Base-by-base conservation (phyloP, 2,329 filamentous ascomycete species). In the Neonectria ditissima region DNA sequence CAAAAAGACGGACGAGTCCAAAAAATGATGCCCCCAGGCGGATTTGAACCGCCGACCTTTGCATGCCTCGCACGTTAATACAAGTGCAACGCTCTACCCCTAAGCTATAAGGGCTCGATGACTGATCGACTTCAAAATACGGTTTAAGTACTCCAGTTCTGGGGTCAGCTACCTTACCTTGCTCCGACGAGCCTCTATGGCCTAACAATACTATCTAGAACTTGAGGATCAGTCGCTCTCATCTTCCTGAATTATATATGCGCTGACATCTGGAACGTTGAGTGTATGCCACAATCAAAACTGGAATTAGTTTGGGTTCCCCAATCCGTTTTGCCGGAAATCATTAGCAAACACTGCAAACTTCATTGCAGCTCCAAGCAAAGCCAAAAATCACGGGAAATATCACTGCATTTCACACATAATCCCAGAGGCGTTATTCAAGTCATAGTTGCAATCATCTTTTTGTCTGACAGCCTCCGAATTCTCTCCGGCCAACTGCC, bases 81-180 rank as follows among this genome's bases (percentile, higher is more conserved):
- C 56, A 53, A 59, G 56, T 59, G 56, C 47, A 53, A 53, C 56
- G 56, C 56, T 59, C 56, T 59, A 59, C 56, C 56, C 20, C 47
- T 59, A 45, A 59, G 56, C 56, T 59, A 59, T 41, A 53, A 52
- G 56, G 56, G 56, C 56, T 59, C 9, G 30, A 14, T 51, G 44
- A 24, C 28, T 18, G 32, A 26, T 18, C 20, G n/a, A 4, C 13
- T 16, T 47, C 28, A 37, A 28, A 22, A 18, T 20, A 39, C 4
- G 22, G 3, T 1, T 26, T 39, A 48, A 34, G 47, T 50, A 30
- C 20, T 2, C n/a, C 9, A 10, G 2, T 18, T 2, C 8, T 18
- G 34, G n/a, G n/a, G n/a, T n/a, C n/a, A 41, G n/a, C 4, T 41
- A 7, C 34, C 7, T 1, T 41, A 10, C 16, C 10, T 18, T 41